These are phyloP conservation scores for Phialophora macrospora DNA, from an alignment of 2,329 filamentous ascomycete species.

Conservation along the genomic window DNA sequence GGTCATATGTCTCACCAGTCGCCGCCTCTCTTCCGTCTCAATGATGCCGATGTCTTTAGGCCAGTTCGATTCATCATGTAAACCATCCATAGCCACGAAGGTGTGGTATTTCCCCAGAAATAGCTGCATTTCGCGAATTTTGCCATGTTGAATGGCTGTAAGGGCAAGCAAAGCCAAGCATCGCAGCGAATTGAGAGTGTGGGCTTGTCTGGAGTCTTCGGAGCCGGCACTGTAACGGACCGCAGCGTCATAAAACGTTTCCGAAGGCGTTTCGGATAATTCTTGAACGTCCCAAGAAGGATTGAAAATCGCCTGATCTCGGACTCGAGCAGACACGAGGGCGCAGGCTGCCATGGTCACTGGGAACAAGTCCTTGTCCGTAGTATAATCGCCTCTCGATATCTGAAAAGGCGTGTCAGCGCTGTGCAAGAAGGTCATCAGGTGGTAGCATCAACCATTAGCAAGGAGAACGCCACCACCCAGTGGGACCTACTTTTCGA, in stretches of 20 bases:
- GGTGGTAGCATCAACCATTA: neutral
- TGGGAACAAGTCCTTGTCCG: slow-evolving; percentile 53
- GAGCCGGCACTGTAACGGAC: slow-evolving; percentile 46
- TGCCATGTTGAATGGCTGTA: slow-evolving; percentile 58
- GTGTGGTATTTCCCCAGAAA: slow-evolving; percentile 59
- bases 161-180: slow-evolving; percentile 57
- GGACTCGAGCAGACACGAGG: slow-evolving; percentile 54
- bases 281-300: slow-evolving; percentile 43
- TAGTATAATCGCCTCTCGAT: slow-evolving; percentile 51
- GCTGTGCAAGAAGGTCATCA: slow-evolving; percentile 1
- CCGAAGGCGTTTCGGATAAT: slow-evolving; percentile 46
- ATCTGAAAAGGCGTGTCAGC: slow-evolving; percentile 40
- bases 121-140: slow-evolving; percentile 56
- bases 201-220: slow-evolving; percentile 22
- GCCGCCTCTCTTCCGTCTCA: slow-evolving; percentile 56
- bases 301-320: slow-evolving; percentile 56
- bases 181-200: slow-evolving; percentile 51
- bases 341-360: slow-evolving; percentile 60
- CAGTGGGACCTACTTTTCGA: slow-evolving; percentile 36
- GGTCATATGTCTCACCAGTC: slow-evolving; percentile 47
- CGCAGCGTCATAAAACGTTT: slow-evolving; percentile 54
- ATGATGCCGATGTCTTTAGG: slow-evolving; percentile 52
- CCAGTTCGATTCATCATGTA: slow-evolving; percentile 62
- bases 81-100: slow-evolving; percentile 54
- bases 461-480: slow-evolving; percentile 1